phyloP scores from a whole-genome alignment of 805 yeast species.

The Yarrowia hollandica region DNA sequence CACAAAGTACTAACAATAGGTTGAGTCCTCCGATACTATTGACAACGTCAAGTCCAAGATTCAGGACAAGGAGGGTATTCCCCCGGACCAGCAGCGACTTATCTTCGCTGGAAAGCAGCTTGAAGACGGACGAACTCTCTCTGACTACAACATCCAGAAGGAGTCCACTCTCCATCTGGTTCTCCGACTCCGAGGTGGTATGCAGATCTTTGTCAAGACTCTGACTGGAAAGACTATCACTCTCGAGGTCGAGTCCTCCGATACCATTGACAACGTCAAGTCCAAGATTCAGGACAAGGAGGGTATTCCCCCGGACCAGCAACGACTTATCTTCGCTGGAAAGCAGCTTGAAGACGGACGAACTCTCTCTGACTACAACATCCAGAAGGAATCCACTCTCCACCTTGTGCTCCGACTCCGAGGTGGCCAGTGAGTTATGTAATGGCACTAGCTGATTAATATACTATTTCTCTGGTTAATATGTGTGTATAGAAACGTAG shows the following conservation, averaged over 20 bases:
- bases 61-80: slow-evolving; percentile 95
- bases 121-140: slow-evolving; percentile 91
- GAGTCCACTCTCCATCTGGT: slow-evolving; percentile 86
- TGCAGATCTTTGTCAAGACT: slow-evolving; percentile 81
- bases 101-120: slow-evolving; percentile 95
- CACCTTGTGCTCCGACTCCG: slow-evolving; percentile 84
- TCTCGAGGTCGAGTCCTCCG: slow-evolving; percentile 88
- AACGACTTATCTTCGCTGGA: slow-evolving; percentile 92
- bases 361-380: slow-evolving; percentile 90
- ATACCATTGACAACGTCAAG: slow-evolving; percentile 92
- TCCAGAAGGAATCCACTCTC: slow-evolving; percentile 86
- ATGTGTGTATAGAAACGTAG: not conserved
- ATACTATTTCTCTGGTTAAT: not conserved
- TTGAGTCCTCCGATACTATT: slow-evolving; percentile 91
- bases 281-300: slow-evolving; percentile 94
- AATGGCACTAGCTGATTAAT: not conserved
- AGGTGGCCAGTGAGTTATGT: slow-evolving; percentile 54
- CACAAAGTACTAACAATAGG: slow-evolving; percentile 43
- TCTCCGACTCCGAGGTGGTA: slow-evolving; percentile 84
- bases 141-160: slow-evolving; percentile 94
- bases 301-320: slow-evolving; percentile 96
- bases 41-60: slow-evolving; percentile 92
- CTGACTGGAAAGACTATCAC: slow-evolving; percentile 89
- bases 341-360: slow-evolving; percentile 94
- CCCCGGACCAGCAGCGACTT: slow-evolving; percentile 94